Base-by-base conservation (phyloP, 2,329 filamentous ascomycete species). In the Sclerotinia sclerotiorum region DNA sequence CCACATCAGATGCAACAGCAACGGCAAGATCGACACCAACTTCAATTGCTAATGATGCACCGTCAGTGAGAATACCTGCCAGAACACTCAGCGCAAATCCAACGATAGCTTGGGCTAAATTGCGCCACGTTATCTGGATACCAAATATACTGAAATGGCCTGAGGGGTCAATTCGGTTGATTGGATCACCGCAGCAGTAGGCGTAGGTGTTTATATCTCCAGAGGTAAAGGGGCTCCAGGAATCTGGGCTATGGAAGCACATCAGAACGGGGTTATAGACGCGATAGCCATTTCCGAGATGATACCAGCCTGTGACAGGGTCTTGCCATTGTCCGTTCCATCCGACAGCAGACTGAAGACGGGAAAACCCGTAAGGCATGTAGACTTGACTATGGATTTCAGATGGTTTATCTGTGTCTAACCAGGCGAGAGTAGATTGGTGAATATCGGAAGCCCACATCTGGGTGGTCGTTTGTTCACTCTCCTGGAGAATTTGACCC, bases 21-120 rank as follows among this genome's bases (percentile, higher is more conserved):
- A 57, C 55, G 15, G 21, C 21, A 24, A 57, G 35, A 27, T 57
- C 55, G 13, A 57, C 32, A 8, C 35, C 55, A 13, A 27, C 21
- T 17, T 57, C 55, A 13, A 57, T 42, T 57, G 32, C 32, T 2
- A 42, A 5, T 13, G 55, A 57, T 13, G 55, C 55, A 42, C 52
- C 52, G 13, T 55, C 52, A 10, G 52, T 55, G 19, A 55, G 52
- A 11, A 55, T 57, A 27, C 55, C 55, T 42, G 55, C 55, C n/a
- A 57, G 15, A 57, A 57, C 32, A 57, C 55, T 57, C 35, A 42
- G 24, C 15, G 55, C 55, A 19, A 57, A 24, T 24, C 55, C 32
- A 13, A 57, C 55, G 15, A 57, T 27, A 42, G 35, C 55, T 42
- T 42, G 55, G 21, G 55, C 55, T n/a, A 42, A 24, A 27, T 57